phyloP scores from a whole-genome alignment of 257 asterid genomes.

The Jacaranda mimosifolia region DNA sequence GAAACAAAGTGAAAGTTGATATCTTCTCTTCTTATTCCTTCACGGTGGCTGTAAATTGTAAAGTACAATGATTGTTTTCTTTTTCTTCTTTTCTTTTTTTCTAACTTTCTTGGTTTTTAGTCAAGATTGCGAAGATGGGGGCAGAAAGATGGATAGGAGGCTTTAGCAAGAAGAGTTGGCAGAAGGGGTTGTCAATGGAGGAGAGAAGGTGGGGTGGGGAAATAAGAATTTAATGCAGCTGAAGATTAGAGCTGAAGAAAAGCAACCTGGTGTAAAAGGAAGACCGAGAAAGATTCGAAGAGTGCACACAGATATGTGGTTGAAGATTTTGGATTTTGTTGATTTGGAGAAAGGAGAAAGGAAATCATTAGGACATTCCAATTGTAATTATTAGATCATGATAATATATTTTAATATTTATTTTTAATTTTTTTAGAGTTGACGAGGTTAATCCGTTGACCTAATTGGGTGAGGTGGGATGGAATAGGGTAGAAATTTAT shows the following conservation, averaged over 20 bases:
- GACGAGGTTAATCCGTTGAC: too few relatives aligned
- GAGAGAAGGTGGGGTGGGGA: conserved; percentile 20
- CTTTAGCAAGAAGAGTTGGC: conserved; percentile 31
- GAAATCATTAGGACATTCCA: too few relatives aligned
- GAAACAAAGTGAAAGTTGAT: conserved; percentile 36
- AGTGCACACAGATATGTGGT: too few relatives aligned
- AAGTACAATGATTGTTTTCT: conserved; percentile 43
- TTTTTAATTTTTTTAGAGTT: too few relatives aligned
- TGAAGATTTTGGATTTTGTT: too few relatives aligned
- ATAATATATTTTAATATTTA: too few relatives aligned
- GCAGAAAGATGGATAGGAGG: background rate
- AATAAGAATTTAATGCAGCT: conserved; percentile 42
- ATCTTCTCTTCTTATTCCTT: background rate
- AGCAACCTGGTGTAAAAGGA: conserved; percentile 30
- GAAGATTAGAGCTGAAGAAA: background rate
- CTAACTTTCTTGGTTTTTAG: background rate
- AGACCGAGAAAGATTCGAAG: background rate
- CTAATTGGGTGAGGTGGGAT: too few relatives aligned
- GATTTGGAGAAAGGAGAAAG: too few relatives aligned
- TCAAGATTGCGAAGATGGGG: conserved; percentile 11
- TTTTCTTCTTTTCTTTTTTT: conserved; percentile 10
- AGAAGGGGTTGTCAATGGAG: conserved; percentile 43
- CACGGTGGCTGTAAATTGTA: background rate
- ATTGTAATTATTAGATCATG: too few relatives aligned
- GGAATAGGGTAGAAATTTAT: too few relatives aligned